Percentiles rank a stretch among this genome's conserved stretches.
phyloP scores from a whole-genome alignment of 176 grass and related monocot species.

The Oryza glaberrima region DNA sequence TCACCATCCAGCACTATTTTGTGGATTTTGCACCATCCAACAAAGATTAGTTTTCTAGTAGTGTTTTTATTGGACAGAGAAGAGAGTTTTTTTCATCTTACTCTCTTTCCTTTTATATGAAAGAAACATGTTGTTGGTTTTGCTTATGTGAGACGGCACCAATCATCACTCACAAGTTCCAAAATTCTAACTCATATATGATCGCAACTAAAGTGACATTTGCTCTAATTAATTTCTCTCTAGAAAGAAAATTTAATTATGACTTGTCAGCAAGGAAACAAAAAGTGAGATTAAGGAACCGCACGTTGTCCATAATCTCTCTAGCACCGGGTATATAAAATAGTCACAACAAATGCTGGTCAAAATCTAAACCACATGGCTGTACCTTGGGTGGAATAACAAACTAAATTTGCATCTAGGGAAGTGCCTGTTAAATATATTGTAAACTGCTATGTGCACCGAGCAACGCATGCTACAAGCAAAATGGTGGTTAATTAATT shows the following conservation, averaged over 20 bases:
- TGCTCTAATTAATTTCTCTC: not conserved
- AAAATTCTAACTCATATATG: not conserved
- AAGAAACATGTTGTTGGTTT: not conserved
- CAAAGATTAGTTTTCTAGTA: too few relatives aligned
- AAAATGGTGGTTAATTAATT: not conserved
- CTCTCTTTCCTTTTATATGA: not conserved
- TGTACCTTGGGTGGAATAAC: not conserved
- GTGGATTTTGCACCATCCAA: too few relatives aligned
- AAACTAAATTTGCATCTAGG: not conserved
- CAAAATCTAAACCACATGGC: constrained; percentile 2
- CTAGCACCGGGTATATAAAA: not conserved
- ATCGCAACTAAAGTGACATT: not conserved
- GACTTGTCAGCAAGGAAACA: not conserved
- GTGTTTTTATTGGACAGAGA: not conserved
- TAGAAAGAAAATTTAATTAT: not conserved
- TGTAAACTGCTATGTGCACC: not conserved
- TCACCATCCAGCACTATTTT: too few relatives aligned
- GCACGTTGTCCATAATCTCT: not conserved
- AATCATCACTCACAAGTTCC: not conserved
- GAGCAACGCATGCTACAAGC: not conserved
- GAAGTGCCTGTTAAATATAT: not conserved
- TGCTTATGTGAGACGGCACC: not conserved
- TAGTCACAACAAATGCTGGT: not conserved
- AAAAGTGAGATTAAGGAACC: not conserved
- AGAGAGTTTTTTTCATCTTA: not conserved